Percentiles rank a stretch among this genome's conserved stretches.
phyloP scores from a whole-genome alignment of 441 rosid species.

The Isatis lusitanica region DNA sequence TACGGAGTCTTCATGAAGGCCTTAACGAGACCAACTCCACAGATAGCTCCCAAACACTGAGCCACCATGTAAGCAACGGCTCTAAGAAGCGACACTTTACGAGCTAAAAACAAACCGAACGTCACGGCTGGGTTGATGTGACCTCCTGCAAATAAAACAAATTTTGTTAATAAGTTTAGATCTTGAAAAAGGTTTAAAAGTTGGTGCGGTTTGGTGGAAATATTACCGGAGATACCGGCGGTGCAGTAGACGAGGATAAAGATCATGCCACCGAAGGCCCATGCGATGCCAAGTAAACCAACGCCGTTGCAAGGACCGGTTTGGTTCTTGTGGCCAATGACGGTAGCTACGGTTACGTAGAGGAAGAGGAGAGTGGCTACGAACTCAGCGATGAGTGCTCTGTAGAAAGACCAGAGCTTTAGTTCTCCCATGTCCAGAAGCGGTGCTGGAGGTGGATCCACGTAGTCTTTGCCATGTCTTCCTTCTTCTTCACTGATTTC shows the following conservation, averaged over 20 bases:
- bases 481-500: constrained; percentile 46
- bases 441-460: constrained; percentile 84
- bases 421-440: constrained; percentile 55
- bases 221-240: constrained; percentile 62
- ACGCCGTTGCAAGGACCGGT: constrained; percentile 62
- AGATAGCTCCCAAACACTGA: constrained; percentile 77
- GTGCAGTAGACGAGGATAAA: constrained; percentile 85
- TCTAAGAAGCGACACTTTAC: constrained; percentile 67
- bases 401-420: constrained; percentile 76
- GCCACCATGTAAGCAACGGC: constrained; percentile 77
- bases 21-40: constrained; percentile 81
- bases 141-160: constrained; percentile 53
- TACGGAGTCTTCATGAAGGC: constrained; percentile 68
- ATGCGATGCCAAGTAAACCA: constrained; percentile 80
- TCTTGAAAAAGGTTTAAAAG: neutral
- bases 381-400: constrained; percentile 86
- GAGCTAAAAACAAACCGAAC: constrained; percentile 69
- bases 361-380: constrained; percentile 82
- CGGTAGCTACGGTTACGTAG: constrained; percentile 67
- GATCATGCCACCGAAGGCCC: constrained; percentile 95
- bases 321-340: constrained; percentile 66
- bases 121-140: constrained; percentile 91
- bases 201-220: neutral
- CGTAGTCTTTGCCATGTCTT: constrained; percentile 62
- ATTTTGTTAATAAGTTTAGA: too few relatives aligned